phyloP scores from a whole-genome alignment of 306 rosid species.

The Begonia loranthoides region DNA sequence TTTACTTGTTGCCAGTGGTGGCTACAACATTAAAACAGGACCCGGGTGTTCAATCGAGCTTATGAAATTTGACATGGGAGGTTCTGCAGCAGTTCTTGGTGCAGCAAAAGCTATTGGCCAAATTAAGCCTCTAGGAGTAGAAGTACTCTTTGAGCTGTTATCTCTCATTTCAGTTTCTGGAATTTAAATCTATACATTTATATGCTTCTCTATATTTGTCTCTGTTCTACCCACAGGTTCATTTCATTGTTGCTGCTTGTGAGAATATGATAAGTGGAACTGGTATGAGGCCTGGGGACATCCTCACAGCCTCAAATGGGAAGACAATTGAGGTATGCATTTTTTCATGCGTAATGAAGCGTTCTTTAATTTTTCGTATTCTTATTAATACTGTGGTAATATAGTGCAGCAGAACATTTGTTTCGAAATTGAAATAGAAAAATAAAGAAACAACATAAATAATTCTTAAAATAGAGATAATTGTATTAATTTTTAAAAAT shows the following conservation, averaged over 20 bases:
- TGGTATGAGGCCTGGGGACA: conserved; percentile 97
- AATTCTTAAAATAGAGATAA: too few species aligned
- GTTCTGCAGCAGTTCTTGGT: conserved; percentile 95
- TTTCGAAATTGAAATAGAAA: too few species aligned
- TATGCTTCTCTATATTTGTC: neutral
- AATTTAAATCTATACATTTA: neutral
- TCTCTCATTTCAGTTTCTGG: neutral
- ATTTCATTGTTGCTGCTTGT: conserved; percentile 95
- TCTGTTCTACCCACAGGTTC: conserved; percentile 52
- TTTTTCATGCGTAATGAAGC: neutral
- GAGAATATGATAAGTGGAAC: conserved; percentile 99
- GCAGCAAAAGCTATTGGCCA: conserved; percentile 95
- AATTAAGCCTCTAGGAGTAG: conserved; percentile 93
- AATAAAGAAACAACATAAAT: too few species aligned
- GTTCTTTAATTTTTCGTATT: too few species aligned
- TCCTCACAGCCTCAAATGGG: conserved; percentile 98
- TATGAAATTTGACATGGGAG: conserved; percentile 98
- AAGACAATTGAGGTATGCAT: conserved; percentile 85
- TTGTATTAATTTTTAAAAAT: too few species aligned
- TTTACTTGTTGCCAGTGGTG: conserved; percentile 55
- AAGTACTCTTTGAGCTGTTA: conserved; percentile 30
- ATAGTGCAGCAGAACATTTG: too few species aligned
- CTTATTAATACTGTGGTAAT: too few species aligned
- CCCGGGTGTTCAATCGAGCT: conserved; percentile 81
- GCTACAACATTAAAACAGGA: conserved; percentile 99